Evolutionary conservation across 2,329 filamentous ascomycete genomes (phyloP), one percentile per base, ranked within the genome.

Genomic region (Botrytis pseudocinerea): DNA sequence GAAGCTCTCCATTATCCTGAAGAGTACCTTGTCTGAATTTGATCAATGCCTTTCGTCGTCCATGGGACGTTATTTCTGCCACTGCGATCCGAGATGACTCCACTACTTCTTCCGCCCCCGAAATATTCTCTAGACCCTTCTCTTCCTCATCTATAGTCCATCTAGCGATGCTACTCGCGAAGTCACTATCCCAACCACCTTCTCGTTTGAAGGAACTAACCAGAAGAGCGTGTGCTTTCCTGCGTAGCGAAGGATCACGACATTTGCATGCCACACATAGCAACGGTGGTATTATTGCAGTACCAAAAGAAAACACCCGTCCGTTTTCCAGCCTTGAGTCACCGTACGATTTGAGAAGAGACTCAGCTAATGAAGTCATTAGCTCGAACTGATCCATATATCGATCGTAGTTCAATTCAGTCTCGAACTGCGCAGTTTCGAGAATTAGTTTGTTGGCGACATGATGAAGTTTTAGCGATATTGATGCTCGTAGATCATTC

Each of bases 81-180:
- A 73, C 46, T 18, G 28, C 71, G n/a, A 70, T 40, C 32, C 65
- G 62, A 25, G 44, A 44, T 28, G 64, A 42, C 57, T 48, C 65
- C 35, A 62, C 38, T n/a, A 73, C 65, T 8, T 70, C 20, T 46
- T 70, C 64, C 6, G 65, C 64, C 0, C 12, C 59, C 3, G 59
- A 54, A 18, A 73, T 32, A 38, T 70, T 32, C 22, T 46, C 69
- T 44, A 72, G 38, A 16, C 42, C 59, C 22, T 65, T 59, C 32
- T 72, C 73, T 61, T 74, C 73, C 25, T 70, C 69, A n/a, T 72
- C 59, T 16, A 72, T 69, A 5, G 60, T 68, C 73, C 73, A 74
- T 18, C 48, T 63, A 25, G 57, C 73, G 20, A 72, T 64, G 40
- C 63, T 40, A 42, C 61, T 66, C 7, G 51, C 65, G 16, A 59